A percentile compares a stretch with the other conserved stretches of the same genome.
phyloP scores from a whole-genome alignment of 306 rosid species.

The Rosa chinensis region DNA sequence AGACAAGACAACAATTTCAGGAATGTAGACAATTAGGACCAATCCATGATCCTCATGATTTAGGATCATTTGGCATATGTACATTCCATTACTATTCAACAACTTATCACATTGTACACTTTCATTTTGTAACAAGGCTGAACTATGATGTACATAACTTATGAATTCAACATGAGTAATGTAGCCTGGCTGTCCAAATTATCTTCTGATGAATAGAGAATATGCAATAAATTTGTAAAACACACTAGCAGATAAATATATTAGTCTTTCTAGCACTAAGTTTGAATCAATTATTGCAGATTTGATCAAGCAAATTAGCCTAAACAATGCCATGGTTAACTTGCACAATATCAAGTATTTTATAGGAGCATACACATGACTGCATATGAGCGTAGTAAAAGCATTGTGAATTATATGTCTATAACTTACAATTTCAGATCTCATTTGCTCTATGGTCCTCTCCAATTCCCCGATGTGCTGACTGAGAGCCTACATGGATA shows the following conservation, averaged over 20 bases:
- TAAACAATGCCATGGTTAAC: not conserved
- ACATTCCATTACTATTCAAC: constrained; percentile 1
- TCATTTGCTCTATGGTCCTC: constrained; percentile 68
- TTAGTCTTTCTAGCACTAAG: not conserved
- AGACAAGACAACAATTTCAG: not conserved
- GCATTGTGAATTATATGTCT: not conserved
- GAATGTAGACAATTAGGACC: not conserved
- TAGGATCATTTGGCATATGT: not conserved
- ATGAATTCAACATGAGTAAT: not conserved
- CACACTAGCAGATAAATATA: not conserved
- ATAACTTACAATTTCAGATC: constrained; percentile 70
- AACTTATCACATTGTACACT: not conserved
- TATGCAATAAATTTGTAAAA: not conserved
- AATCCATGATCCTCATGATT: not conserved
- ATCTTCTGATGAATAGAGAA: not conserved
- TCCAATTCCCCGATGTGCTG: constrained; percentile 81
- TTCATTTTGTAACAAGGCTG: not conserved
- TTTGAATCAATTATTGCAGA: not conserved
- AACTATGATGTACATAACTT: not conserved
- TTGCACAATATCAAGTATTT: not conserved
- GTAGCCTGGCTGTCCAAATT: not conserved
- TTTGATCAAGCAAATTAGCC: not conserved
- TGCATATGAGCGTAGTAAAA: not conserved
- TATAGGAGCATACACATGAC: not conserved
- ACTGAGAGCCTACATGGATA: constrained; percentile 76